Base-by-base conservation (phyloP, 2,329 filamentous ascomycete genomes). In the Alternaria sp. region DNA sequence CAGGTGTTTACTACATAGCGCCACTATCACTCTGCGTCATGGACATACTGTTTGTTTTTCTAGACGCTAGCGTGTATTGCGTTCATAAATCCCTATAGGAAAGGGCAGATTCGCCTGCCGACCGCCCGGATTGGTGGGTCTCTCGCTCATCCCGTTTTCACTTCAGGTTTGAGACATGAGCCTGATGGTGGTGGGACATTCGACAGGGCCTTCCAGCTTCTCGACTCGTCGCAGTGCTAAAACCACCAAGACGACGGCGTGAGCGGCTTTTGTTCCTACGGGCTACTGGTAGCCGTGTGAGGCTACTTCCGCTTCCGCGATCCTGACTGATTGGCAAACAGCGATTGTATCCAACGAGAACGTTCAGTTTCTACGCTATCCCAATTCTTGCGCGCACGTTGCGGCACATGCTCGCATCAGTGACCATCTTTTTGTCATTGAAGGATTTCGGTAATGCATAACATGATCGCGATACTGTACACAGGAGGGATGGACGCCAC, bases 301-400 rank as follows among this genome's bases (percentile, higher is more conserved):
- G 17, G 29, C 17, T n/a, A 11, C 14, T 58, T 48, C 55, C 42
- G 55, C 55, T 54, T 58, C 55, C 55, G 51, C 51, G 51, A 54
- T 29, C 42, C 55, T 49, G 17, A 28, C 34, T 23, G 55, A 50
- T 54, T 58, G 36, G 51, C 40, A 48, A 48, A 56, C 44, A 17
- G 17, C 26, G 14, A 33, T 40, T 37, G 10, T 24, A 24, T 13
- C 37, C 9, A 44, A 44, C 21, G 42, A 44, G 31, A 50, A 49
- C 55, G 21, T 44, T 23, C 21, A 42, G 51, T 52, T 41, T 37
- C 13, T 8, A 49, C 55, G 44, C 42, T 51, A 54, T 29, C n/a
- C 24, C 28, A 17, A 51, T 34, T 29, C 49, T 51, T 40, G 49
- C 49, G 24, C 49, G 33, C 28, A 51, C 13, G 49, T 31, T 34